A percentile compares a stretch with the other conserved stretches of the same genome.
These are phyloP conservation scores for Brassica incana DNA, from an alignment of 345 rosid species.

Conservation along the genomic window DNA sequence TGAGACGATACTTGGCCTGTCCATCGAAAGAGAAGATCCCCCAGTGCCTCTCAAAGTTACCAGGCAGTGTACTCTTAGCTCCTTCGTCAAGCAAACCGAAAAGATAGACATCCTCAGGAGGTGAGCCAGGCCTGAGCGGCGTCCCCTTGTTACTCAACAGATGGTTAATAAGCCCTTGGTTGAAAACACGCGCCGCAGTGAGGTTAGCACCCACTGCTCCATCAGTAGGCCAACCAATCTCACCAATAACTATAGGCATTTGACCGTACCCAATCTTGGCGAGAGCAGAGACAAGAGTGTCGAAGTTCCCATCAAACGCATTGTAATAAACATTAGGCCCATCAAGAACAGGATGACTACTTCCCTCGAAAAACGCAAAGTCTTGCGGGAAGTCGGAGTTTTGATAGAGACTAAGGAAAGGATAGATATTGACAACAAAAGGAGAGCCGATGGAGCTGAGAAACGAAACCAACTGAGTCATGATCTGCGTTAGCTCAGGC, in stretches of 20 bases:
- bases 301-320: slow-evolving; percentile 92
- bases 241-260: slow-evolving; percentile 90
- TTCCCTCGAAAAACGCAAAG: slow-evolving; percentile 86
- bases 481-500: slow-evolving; percentile 77
- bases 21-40: slow-evolving; percentile 97
- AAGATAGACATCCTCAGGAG: slow-evolving; percentile 82
- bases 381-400: slow-evolving; percentile 94
- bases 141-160: slow-evolving; percentile 77
- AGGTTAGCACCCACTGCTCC: slow-evolving; percentile 83
- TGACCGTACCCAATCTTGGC: slow-evolving; percentile 79
- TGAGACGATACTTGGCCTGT: slow-evolving; percentile 82
- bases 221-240: slow-evolving; percentile 96
- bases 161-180: slow-evolving; percentile 81
- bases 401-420: slow-evolving; percentile 90
- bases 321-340: slow-evolving; percentile 76
- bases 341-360: slow-evolving; percentile 75
- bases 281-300: slow-evolving; percentile 89
- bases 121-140: slow-evolving; percentile 77
- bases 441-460: slow-evolving; percentile 90
- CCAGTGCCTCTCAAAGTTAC: slow-evolving; percentile 96
- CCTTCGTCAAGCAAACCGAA: slow-evolving; percentile 92
- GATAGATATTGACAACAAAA: slow-evolving; percentile 87
- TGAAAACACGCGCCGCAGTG: slow-evolving; percentile 79
- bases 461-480: slow-evolving; percentile 79
- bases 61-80: slow-evolving; percentile 79